phyloP scores from a whole-genome alignment of 352 stramenopile species.

The Saprolegnia parasitica region DNA sequence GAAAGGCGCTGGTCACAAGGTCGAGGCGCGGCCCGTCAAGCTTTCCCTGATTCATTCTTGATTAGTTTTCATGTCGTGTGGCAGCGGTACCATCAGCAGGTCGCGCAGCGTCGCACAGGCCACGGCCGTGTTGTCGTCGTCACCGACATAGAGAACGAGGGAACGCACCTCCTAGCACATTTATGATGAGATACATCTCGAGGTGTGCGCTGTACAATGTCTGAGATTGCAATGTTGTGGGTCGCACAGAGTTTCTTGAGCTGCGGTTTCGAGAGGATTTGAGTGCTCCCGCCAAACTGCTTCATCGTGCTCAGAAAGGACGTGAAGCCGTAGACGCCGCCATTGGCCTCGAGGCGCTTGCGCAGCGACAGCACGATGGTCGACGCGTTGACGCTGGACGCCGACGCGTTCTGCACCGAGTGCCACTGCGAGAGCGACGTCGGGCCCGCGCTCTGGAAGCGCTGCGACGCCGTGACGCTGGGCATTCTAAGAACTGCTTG shows the following conservation, averaged over 20 bases:
- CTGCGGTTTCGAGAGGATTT: slow-evolving; percentile 38
- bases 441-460: background rate
- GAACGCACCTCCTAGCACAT: slow-evolving; percentile 47
- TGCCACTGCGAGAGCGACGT: slow-evolving; percentile 74
- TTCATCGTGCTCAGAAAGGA: slow-evolving; percentile 33
- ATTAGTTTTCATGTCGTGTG: background rate
- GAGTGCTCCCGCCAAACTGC: slow-evolving; percentile 37
- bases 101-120: slow-evolving; percentile 52
- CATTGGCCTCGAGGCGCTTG: slow-evolving; percentile 39
- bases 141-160: slow-evolving; percentile 37
- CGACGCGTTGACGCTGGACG: slow-evolving; percentile 51
- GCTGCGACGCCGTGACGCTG: slow-evolving; percentile 16
- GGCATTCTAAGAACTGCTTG: background rate
- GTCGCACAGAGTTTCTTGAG: slow-evolving; percentile 59
- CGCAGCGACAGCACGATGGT: slow-evolving; percentile 44
- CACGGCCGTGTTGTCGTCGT: slow-evolving; percentile 41
- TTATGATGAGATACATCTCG: background rate
- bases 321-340: slow-evolving; percentile 41
- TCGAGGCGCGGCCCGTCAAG: slow-evolving; percentile 48
- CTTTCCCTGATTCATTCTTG: slow-evolving; percentile 34
- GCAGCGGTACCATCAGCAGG: slow-evolving; percentile 46
- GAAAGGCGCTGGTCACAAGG: slow-evolving; percentile 65
- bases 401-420: slow-evolving; percentile 55
- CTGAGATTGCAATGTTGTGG: slow-evolving; percentile 44
- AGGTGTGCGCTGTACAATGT: slow-evolving; percentile 39